Conservation (phyloP, 371 early-diverging fungal species). For the Rhizopus sp. region DNA sequence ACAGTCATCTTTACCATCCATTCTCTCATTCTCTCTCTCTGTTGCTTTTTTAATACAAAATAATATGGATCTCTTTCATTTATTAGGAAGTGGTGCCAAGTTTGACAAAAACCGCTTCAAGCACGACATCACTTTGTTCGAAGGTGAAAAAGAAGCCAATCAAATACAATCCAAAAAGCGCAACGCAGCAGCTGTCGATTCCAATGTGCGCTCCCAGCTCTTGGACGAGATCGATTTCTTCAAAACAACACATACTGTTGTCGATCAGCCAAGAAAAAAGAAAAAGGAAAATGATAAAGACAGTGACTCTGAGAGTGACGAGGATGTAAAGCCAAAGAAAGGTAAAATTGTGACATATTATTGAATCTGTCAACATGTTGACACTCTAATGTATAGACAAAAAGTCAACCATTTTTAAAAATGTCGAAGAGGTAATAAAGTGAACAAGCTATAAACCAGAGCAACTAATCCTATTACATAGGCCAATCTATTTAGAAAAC, state of each 20-base stretch:
- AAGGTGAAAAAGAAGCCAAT: constrained; percentile 36
- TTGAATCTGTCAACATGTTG: background rate
- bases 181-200: constrained; percentile 39
- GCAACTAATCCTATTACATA: constrained; percentile 1
- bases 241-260: constrained; percentile 35
- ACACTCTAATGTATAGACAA: constrained; percentile 1
- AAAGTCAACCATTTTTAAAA: constrained; percentile 22
- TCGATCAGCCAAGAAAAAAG: constrained; percentile 4
- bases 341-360: background rate
- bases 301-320: background rate
- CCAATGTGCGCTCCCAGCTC: constrained; percentile 36
- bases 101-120: constrained; percentile 82
- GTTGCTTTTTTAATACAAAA: constrained; percentile 9
- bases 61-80: constrained; percentile 77
- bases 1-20: background rate
- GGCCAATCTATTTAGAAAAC: constrained; percentile 62
- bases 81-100: constrained; percentile 81
- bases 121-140: constrained; percentile 74
- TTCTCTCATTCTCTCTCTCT: background rate
- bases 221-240: constrained; percentile 52
- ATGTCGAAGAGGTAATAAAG: constrained; percentile 24
- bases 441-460: constrained; percentile 3
- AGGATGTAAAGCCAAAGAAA: constrained; percentile 1
- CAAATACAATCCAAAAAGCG: constrained; percentile 26
- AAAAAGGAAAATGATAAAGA: constrained; percentile 3